Conservation (phyloP, 2,329 filamentous ascomycete species). For the Rhynchosporium agropyri region DNA sequence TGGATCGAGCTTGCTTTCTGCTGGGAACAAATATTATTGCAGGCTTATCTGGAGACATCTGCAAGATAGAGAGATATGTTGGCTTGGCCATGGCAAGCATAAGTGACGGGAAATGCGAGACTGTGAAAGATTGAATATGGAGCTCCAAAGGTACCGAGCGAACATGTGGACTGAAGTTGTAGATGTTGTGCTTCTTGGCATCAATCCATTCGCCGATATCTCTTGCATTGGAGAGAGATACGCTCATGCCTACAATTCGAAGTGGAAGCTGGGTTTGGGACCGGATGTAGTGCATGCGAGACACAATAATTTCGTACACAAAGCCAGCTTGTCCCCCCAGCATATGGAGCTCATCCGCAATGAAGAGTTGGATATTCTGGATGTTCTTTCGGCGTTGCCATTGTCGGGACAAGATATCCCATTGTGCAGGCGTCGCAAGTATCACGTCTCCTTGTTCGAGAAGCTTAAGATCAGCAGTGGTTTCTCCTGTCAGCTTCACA, state of each 20-base stretch:
- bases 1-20: conserved; percentile 88
- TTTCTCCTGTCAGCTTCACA: conserved; percentile 92
- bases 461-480: conserved; percentile 84
- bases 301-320: conserved; percentile 95
- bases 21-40: conserved; percentile 90
- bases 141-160: conserved; percentile 88
- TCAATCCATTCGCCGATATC: conserved; percentile 98
- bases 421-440: conserved; percentile 88
- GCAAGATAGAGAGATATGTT: conserved; percentile 83
- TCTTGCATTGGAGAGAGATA: conserved; percentile 88
- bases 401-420: conserved; percentile 93
- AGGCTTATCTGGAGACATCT: conserved; percentile 86
- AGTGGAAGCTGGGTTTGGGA: conserved; percentile 83
- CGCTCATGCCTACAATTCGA: conserved; percentile 86
- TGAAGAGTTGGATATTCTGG: conserved; percentile 85
- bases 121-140: conserved; percentile 92
- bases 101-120: conserved; percentile 94
- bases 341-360: conserved; percentile 94
- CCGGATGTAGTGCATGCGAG: conserved; percentile 94
- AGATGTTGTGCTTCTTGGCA: conserved; percentile 96
- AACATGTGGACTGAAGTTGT: conserved; percentile 95
- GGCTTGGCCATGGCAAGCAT: conserved; percentile 99
- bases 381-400: conserved; percentile 98
- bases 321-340: conserved; percentile 85
- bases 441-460: conserved; percentile 87